Evolutionary conservation across 2,329 filamentous ascomycete genomes (phyloP), one percentile per base, ranked within the genome.

Genomic region (Purpureocillium takamizusanense): DNA sequence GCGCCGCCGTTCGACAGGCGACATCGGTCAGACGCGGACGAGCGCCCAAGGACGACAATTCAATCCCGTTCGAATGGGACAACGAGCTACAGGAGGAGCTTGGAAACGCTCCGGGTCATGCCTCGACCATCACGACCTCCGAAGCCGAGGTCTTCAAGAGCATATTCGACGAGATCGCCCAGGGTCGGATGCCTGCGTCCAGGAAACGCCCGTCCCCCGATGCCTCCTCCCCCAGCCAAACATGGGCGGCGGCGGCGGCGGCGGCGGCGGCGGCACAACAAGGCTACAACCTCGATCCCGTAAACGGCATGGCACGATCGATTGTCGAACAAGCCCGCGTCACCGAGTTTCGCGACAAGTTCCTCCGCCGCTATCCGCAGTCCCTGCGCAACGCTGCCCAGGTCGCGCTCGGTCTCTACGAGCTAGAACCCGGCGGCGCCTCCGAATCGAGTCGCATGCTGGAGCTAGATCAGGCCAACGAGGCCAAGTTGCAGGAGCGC

Each of bases 61-160:
- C 63, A 0, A 71, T 79, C 23, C 73, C 76, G 4, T 78, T 79
- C 43, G 71, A 73, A 40, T 63, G 63, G 46, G 62, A 68, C 3
- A 46, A 59, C 9, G 49, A 50, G 17, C 50, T 12, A 4, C 43
- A 51, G 2, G 38, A 51, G 38, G 41, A 48, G 17, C 14, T 21
- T 4, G 36, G 36, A 32, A 41, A 33, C 46, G 23, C 41, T 44
- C 33, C 53, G 50, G 44, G 50, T 16, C 37, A 50, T 21, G 11
- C 42, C 16, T 68, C 67, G 4, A 81, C 76, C 5, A 76, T 81
- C 35, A 82, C 78, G 0, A 69, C 70, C 0, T 52, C 61, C 0
- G 78, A 82, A 51, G 66, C 71, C 21, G 62, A 66, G 36, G 73
- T 81, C 37, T 82, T 82, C 47, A 63, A 68, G 37, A 66, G 77